These are phyloP conservation scores for Pichia sp. DNA, from an alignment of 1,139 yeast genomes.

Conservation along the genomic window DNA sequence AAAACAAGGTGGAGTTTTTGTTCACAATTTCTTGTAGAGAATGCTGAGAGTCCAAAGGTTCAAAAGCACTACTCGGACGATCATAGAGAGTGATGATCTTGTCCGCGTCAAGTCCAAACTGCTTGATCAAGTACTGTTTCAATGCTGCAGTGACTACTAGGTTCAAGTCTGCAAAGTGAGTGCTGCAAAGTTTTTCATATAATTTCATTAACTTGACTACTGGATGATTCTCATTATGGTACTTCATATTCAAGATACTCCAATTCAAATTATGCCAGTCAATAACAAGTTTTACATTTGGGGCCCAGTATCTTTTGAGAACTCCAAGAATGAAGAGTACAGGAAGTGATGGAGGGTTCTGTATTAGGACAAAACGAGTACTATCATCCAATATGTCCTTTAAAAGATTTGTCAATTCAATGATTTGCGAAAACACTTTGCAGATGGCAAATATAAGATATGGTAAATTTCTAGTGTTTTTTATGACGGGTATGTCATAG, in stretches of 20 bases:
- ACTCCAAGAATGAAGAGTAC: slow-evolving; percentile 59
- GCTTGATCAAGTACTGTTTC: slow-evolving; percentile 53
- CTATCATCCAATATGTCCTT: slow-evolving; percentile 58
- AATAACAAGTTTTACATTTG: slow-evolving; percentile 61
- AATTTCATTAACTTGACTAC: slow-evolving; percentile 54
- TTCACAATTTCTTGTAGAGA: slow-evolving; percentile 24
- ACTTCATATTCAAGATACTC: slow-evolving; percentile 70
- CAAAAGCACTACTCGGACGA: slow-evolving; percentile 68
- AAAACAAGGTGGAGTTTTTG: slow-evolving; percentile 36
- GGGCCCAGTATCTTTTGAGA: slow-evolving; percentile 48
- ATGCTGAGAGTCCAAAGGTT: slow-evolving; percentile 38
- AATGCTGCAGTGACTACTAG: slow-evolving; percentile 77
- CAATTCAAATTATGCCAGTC: slow-evolving; percentile 98
- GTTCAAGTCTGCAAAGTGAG: slow-evolving; percentile 57
- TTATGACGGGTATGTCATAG: slow-evolving; percentile 44
- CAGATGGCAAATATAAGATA: slow-evolving; percentile 53
- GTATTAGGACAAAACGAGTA: slow-evolving; percentile 58
- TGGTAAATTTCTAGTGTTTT: slow-evolving; percentile 44
- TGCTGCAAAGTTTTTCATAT: slow-evolving; percentile 58
- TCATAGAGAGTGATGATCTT: slow-evolving; percentile 57
- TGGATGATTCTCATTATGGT: slow-evolving; percentile 50
- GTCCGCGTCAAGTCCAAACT: slow-evolving; percentile 44
- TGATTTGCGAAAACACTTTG: slow-evolving; percentile 59
- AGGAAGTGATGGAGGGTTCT: slow-evolving; percentile 94
- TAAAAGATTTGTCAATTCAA: slow-evolving; percentile 43